Evolutionary conservation across 495 filamentous ascomycete genomes (phyloP).

Genomic region (Amniculicola lignicola): DNA sequence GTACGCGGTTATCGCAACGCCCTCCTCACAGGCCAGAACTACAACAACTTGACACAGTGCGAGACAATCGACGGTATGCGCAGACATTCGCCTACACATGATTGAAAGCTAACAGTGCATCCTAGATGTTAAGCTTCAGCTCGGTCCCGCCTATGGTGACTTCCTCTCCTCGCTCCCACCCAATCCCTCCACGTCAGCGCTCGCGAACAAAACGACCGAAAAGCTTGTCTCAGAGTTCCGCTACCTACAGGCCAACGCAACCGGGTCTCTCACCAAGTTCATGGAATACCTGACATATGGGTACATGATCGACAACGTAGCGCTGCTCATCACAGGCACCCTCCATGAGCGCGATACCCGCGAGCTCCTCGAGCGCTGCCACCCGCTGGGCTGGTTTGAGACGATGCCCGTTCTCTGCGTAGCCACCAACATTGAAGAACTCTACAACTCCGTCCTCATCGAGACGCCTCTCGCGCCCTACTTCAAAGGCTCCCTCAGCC

Average conservation of each 20-base stretch:
- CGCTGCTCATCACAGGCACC: constrained; percentile 95
- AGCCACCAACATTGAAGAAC: constrained; percentile 94
- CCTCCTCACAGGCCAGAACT: constrained; percentile 86
- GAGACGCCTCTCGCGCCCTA: constrained; percentile 94
- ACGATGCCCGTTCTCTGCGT: constrained; percentile 97
- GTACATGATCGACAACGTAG: constrained; percentile 99
- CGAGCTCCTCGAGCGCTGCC: constrained; percentile 91
- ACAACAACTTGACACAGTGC: constrained; percentile 95
- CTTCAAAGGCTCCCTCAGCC: constrained; percentile 92
- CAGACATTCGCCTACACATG: background rate
- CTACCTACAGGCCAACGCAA: constrained; percentile 88
- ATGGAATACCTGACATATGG: constrained; percentile 97
- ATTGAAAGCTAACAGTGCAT: constrained; percentile 1
- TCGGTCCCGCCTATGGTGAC: constrained; percentile 94
- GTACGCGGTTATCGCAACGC: constrained; percentile 94
- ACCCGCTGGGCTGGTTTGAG: constrained; percentile 98
- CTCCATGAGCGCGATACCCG: constrained; percentile 96
- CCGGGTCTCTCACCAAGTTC: constrained; percentile 86
- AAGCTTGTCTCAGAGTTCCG: constrained; percentile 97
- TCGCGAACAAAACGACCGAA: constrained; percentile 92
- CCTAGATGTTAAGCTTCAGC: constrained; percentile 93
- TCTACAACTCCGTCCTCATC: constrained; percentile 96
- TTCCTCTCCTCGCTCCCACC: constrained; percentile 92
- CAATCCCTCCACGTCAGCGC: constrained; percentile 91
- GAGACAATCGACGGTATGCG: constrained; percentile 89